These are phyloP conservation scores for Ophiostoma ips DNA, from an alignment of 2,329 filamentous ascomycete genomes.

Conservation along the genomic window DNA sequence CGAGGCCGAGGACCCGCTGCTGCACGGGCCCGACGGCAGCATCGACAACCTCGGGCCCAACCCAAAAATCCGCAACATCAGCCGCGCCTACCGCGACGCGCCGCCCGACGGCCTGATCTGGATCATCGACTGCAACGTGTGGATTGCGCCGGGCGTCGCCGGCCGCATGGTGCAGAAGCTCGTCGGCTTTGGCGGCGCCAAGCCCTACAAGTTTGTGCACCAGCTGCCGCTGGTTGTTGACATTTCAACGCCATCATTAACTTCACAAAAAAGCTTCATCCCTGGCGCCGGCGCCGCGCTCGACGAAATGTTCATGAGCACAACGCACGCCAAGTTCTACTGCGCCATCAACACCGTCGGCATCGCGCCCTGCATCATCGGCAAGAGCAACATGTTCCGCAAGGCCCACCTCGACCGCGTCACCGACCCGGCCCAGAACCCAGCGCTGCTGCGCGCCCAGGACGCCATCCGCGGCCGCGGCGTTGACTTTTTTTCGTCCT, in stretches of 20 bases:
- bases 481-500: slow-evolving; percentile 84
- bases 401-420: slow-evolving; percentile 75
- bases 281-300: slow-evolving; percentile 53
- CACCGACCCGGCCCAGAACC: slow-evolving; percentile 36
- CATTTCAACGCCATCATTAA: slow-evolving; percentile 21
- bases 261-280: slow-evolving; percentile 18
- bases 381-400: slow-evolving; percentile 98
- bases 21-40: slow-evolving; percentile 30
- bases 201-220: slow-evolving; percentile 81
- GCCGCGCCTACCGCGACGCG: slow-evolving; percentile 78
- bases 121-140: slow-evolving; percentile 94
- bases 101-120: slow-evolving; percentile 87
- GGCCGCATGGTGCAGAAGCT: slow-evolving; percentile 84
- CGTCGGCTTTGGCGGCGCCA: slow-evolving; percentile 37
- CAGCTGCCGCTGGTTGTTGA: slow-evolving; percentile 87
- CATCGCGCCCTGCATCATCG: slow-evolving; percentile 83
- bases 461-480: slow-evolving; percentile 41
- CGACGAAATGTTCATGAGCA: slow-evolving; percentile 90
- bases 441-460: slow-evolving; percentile 22
- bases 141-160: slow-evolving; percentile 66
- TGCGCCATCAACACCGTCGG: slow-evolving; percentile 88
- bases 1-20: slow-evolving; percentile 12
- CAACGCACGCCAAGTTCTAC: slow-evolving; percentile 94
- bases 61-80: slow-evolving; percentile 97
- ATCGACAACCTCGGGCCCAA: slow-evolving; percentile 67